phyloP scores from a whole-genome alignment of 345 rosid genomes.

The Gossypioides kirkii region DNA sequence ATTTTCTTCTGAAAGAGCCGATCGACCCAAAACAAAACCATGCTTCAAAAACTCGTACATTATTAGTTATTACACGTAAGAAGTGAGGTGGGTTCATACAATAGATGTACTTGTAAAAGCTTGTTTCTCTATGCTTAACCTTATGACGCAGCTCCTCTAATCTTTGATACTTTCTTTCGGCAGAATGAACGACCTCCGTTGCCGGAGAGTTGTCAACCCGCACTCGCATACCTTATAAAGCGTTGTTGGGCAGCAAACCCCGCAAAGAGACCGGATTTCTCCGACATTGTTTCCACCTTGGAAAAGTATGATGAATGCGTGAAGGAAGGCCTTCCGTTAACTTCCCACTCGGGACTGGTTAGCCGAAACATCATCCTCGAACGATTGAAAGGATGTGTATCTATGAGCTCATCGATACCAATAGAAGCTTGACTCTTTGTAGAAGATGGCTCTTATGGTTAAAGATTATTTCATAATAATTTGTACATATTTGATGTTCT shows the following conservation, averaged over 20 bases:
- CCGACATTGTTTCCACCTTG: constrained; percentile 64
- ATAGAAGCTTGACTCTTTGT: constrained; percentile 60
- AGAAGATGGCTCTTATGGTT: constrained; percentile 8
- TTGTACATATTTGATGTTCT: constrained; percentile 19
- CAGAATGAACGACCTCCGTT: constrained; percentile 92
- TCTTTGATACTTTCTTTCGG: constrained; percentile 1
- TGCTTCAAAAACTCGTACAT: background rate
- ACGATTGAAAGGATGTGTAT: constrained; percentile 69
- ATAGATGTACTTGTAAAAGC: background rate
- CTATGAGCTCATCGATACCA: constrained; percentile 67
- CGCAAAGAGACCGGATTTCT: constrained; percentile 82
- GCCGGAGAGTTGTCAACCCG: constrained; percentile 90
- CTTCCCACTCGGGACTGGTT: constrained; percentile 62
- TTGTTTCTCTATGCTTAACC: background rate
- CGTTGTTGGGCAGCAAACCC: constrained; percentile 93
- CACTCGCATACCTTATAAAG: constrained; percentile 80
- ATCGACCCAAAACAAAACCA: no score
- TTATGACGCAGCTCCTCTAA: constrained; percentile 1
- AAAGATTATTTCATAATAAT: constrained; percentile 21
- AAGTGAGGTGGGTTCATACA: background rate
- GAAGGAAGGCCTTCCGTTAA: constrained; percentile 85
- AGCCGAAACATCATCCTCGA: constrained; percentile 59
- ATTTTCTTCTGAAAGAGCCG: no score
- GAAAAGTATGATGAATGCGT: constrained; percentile 85
- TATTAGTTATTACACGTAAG: background rate